phyloP scores from a whole-genome alignment of 2,329 filamentous ascomycete species.

The Cytospora paraplurivora region DNA sequence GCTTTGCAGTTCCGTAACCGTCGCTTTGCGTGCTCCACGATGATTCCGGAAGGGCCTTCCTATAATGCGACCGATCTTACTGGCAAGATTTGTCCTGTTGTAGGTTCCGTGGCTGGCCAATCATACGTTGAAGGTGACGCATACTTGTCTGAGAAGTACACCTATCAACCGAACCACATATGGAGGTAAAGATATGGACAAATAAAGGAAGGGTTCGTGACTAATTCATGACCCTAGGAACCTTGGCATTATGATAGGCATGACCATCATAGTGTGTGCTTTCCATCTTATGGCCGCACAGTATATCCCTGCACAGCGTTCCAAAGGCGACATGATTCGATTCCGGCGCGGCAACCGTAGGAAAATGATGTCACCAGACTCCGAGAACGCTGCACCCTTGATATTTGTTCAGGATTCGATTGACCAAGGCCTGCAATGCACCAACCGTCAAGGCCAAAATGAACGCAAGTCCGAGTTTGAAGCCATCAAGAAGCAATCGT shows the following conservation, averaged over 20 bases:
- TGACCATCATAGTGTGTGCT: background rate
- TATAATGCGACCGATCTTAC: constrained; percentile 31
- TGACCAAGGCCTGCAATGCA: too few species aligned
- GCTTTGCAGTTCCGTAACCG: constrained; percentile 38
- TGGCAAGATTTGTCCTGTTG: constrained; percentile 46
- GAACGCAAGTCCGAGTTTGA: too few species aligned
- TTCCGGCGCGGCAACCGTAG: background rate
- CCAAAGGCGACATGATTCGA: background rate
- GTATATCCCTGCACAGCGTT: background rate
- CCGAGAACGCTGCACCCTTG: too few species aligned
- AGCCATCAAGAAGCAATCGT: too few species aligned
- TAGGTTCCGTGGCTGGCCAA: constrained; percentile 48
- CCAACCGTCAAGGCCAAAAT: too few species aligned
- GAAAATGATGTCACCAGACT: too few species aligned
- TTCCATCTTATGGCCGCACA: background rate
- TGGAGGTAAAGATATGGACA: too few species aligned
- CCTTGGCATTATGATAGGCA: background rate
- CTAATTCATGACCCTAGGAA: too few species aligned
- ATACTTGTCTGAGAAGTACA: constrained; percentile 47
- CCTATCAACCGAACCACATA: constrained; percentile 47
- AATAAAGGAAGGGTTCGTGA: too few species aligned
- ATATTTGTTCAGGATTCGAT: too few species aligned
- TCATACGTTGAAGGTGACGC: constrained; percentile 46
- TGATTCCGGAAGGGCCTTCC: constrained; percentile 28
- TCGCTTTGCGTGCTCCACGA: constrained; percentile 41